phyloP scores from a whole-genome alignment of 805 yeast genomes.

The Candida nonsorbophila region DNA sequence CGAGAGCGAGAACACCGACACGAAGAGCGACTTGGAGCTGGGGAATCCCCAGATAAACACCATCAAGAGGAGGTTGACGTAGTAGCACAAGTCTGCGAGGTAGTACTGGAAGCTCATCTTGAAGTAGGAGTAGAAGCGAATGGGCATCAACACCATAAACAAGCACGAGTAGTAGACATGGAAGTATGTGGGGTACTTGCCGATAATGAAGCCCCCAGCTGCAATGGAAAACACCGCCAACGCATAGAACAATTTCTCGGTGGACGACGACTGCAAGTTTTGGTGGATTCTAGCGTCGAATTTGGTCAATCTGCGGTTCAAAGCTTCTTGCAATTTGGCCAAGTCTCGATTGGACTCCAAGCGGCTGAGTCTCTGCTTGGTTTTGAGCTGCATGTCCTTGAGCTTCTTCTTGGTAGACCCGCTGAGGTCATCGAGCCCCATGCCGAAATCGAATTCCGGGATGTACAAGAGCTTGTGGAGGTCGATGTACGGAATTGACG shows the following conservation, averaged over 20 bases:
- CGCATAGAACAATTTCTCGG: conserved; percentile 79
- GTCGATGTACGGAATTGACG: conserved; percentile 29
- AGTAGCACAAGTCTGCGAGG: conserved; percentile 90
- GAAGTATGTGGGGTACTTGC: conserved; percentile 69
- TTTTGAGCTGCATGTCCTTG: conserved; percentile 29
- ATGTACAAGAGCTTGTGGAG: conserved; percentile 29
- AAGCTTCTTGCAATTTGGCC: conserved; percentile 23
- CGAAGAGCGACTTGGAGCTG: conserved; percentile 61
- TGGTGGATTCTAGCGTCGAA: conserved; percentile 33
- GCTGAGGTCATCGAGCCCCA: conserved; percentile 29
- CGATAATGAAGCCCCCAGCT: conserved; percentile 68
- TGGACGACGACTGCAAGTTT: conserved; percentile 27
- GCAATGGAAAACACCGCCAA: conserved; percentile 65
- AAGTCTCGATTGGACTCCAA: conserved; percentile 20
- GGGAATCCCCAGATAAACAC: conserved; percentile 83
- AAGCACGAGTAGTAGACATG: conserved; percentile 69
- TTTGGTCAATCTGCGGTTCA: conserved; percentile 24
- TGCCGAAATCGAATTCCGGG: conserved; percentile 41
- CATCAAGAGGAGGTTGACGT: conserved; percentile 68
- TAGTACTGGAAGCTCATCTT: conserved; percentile 78
- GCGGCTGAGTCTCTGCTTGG: conserved; percentile 24
- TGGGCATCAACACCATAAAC: conserved; percentile 67
- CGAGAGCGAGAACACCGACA: conserved; percentile 79
- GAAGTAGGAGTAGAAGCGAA: conserved; percentile 77
- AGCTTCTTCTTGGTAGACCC: conserved; percentile 31